Evolutionary conservation across 495 filamentous ascomycete species (phyloP).

Genomic region (Xylaria flabelliformis): DNA sequence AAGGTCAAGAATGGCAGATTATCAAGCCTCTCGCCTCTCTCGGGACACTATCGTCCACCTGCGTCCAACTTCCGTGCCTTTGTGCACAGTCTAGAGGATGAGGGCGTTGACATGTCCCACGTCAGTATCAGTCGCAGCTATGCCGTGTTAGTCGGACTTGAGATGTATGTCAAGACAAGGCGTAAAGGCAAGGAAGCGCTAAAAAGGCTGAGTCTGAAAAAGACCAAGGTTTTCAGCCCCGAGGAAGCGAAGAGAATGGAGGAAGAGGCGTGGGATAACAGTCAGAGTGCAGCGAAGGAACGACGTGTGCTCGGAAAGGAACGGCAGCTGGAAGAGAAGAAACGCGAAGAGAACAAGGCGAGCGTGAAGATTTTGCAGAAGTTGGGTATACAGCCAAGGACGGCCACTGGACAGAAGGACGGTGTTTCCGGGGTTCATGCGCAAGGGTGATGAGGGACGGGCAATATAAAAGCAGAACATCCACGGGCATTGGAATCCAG

Average conservation of each 20-base stretch:
- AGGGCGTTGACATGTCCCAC: slow-evolving; percentile 78
- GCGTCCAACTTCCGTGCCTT: slow-evolving; percentile 80
- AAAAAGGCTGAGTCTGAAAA: slow-evolving; percentile 41
- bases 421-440: neutral
- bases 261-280: slow-evolving; percentile 54
- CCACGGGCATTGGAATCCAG: neutral
- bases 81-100: slow-evolving; percentile 70
- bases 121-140: slow-evolving; percentile 82
- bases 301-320: slow-evolving; percentile 47
- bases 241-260: slow-evolving; percentile 49
- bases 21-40: slow-evolving; percentile 60
- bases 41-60: slow-evolving; percentile 88
- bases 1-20: slow-evolving; percentile 82
- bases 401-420: slow-evolving; percentile 34
- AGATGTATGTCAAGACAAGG: slow-evolving; percentile 72
- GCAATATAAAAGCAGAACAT: neutral
- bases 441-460: slow-evolving; percentile 1
- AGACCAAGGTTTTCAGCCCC: slow-evolving; percentile 50
- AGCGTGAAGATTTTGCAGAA: slow-evolving; percentile 44
- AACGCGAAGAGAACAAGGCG: slow-evolving; percentile 45
- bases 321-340: slow-evolving; percentile 42
- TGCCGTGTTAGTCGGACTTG: slow-evolving; percentile 80
- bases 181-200: slow-evolving; percentile 61
- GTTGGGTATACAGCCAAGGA: slow-evolving; percentile 38
- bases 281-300: slow-evolving; percentile 58